phyloP scores from a whole-genome alignment of 805 yeast genomes.

The Candida takata region DNA sequence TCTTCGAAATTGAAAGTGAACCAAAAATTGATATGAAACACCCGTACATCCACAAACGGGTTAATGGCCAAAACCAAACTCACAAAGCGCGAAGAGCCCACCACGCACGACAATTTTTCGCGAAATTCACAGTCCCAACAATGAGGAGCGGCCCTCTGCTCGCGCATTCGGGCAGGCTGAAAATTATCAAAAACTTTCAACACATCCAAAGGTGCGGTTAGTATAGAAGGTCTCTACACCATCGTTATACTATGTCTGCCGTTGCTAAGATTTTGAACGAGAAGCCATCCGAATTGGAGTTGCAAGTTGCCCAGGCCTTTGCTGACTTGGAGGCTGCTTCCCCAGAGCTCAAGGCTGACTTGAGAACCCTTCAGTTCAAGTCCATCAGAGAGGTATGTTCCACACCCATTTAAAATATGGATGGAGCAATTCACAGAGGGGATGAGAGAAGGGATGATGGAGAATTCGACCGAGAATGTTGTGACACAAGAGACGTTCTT shows the following conservation, averaged over 20 bases:
- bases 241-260: constrained; percentile 70
- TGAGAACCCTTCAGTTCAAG: constrained; percentile 98
- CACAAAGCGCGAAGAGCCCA: too few species aligned
- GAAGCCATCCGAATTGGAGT: constrained; percentile 97
- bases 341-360: constrained; percentile 94
- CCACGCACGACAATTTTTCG: neutral
- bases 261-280: constrained; percentile 91
- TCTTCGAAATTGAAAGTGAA: too few species aligned
- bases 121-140: constrained; percentile 1
- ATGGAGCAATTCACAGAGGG: constrained; percentile 1
- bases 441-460: constrained; percentile 1
- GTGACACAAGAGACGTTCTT: too few species aligned
- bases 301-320: constrained; percentile 98
- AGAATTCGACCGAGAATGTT: too few species aligned
- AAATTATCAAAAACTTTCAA: constrained; percentile 11
- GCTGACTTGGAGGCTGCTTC: constrained; percentile 90
- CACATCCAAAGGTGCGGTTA: neutral
- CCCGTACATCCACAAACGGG: constrained; percentile 1
- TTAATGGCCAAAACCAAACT: too few species aligned
- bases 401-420: constrained; percentile 3
- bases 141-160: neutral
- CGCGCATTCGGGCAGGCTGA: neutral
- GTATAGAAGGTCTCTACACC: neutral
- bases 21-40: neutral
- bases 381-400: constrained; percentile 80